phyloP scores from a whole-genome alignment of 2,329 filamentous ascomycete genomes.

The Pseudophaeomoniella oleicola region DNA sequence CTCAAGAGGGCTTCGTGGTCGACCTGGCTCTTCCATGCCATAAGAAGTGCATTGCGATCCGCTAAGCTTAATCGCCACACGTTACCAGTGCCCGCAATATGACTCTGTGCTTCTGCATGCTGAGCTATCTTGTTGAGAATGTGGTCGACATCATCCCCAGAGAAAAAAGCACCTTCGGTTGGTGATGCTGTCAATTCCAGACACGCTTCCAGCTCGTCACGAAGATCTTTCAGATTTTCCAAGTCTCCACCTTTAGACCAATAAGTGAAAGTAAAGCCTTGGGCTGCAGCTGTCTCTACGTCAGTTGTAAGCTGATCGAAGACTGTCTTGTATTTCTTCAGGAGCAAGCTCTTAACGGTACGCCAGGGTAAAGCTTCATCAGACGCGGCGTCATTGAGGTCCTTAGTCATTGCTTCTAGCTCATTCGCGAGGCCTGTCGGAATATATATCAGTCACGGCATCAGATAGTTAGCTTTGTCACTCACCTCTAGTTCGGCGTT shows the following conservation, averaged over 20 bases:
- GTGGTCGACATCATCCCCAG: slow-evolving; percentile 3
- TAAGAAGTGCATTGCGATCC: slow-evolving; percentile 7
- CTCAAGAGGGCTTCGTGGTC: slow-evolving; percentile 6
- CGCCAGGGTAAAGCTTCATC: slow-evolving; percentile 6
- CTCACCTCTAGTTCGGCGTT: not conserved
- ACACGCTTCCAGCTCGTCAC: slow-evolving; percentile 9
- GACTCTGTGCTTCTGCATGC: slow-evolving; percentile 4
- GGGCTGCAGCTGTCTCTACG: slow-evolving; percentile 2
- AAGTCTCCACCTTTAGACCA: slow-evolving; percentile 15
- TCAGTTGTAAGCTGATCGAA: slow-evolving; percentile 7
- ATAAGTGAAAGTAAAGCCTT: slow-evolving; percentile 13
- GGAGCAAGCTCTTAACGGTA: slow-evolving; percentile 5
- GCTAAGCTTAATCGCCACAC: slow-evolving; percentile 8
- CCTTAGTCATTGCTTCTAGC: slow-evolving; percentile 5
- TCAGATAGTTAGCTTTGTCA: too few relatives aligned
- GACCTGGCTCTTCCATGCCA: slow-evolving; percentile 8
- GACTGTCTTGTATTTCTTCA: slow-evolving; percentile 3
- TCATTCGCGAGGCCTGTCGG: not conserved
- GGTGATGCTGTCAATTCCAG: not conserved
- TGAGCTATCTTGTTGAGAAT: slow-evolving; percentile 6
- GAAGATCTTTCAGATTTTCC: slow-evolving; percentile 10
- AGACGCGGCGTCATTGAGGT: slow-evolving; percentile 2
- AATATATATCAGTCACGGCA: too few relatives aligned
- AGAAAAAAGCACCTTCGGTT: not conserved
- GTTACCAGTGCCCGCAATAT: slow-evolving; percentile 5